Conservation (phyloP, 2,329 filamentous ascomycete genomes). For the Fusarium sp. region DNA sequence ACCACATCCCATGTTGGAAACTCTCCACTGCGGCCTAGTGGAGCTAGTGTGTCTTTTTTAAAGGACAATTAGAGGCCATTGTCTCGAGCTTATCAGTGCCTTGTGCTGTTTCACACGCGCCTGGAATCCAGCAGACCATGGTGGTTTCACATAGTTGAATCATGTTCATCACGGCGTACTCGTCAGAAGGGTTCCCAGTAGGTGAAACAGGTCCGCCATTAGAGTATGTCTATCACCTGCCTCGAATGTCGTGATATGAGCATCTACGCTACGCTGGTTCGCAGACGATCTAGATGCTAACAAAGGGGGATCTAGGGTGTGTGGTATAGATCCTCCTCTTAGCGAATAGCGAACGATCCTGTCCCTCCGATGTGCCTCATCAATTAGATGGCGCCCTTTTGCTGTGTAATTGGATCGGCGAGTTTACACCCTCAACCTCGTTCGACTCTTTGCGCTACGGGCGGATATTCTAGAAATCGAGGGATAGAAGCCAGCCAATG, state of each 20-base stretch:
- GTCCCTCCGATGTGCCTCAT: slow-evolving; percentile 37
- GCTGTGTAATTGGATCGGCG: slow-evolving; percentile 35
- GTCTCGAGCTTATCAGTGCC: slow-evolving; percentile 13
- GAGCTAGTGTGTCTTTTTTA: slow-evolving; percentile 28
- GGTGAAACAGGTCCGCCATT: slow-evolving; percentile 26
- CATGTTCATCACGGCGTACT: slow-evolving; percentile 14
- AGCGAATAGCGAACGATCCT: slow-evolving; percentile 40
- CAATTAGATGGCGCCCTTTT: slow-evolving; percentile 35
- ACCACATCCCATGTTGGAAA: slow-evolving; percentile 27
- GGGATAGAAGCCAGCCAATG: slow-evolving; percentile 46
- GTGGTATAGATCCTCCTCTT: slow-evolving; percentile 40
- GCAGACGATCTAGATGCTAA: slow-evolving; percentile 42
- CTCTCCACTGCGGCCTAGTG: slow-evolving; percentile 23
- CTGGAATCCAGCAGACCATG: slow-evolving; percentile 3
- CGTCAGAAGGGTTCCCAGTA: slow-evolving; percentile 12
- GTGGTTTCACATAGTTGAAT: slow-evolving; percentile 27
- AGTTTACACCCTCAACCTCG: slow-evolving; percentile 39
- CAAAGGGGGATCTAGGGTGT: slow-evolving; percentile 38
- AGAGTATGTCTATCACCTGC: slow-evolving; percentile 29
- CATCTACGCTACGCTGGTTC: slow-evolving; percentile 28
- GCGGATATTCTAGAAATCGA: slow-evolving; percentile 55
- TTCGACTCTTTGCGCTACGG: slow-evolving; percentile 51
- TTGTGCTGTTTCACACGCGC: slow-evolving; percentile 11
- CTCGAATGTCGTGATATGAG: slow-evolving; percentile 37
- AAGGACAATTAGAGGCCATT: slow-evolving; percentile 18